Evolutionary conservation across 352 stramenopile species (phyloP).

Genomic region (Globisporangium abappressorium): DNA sequence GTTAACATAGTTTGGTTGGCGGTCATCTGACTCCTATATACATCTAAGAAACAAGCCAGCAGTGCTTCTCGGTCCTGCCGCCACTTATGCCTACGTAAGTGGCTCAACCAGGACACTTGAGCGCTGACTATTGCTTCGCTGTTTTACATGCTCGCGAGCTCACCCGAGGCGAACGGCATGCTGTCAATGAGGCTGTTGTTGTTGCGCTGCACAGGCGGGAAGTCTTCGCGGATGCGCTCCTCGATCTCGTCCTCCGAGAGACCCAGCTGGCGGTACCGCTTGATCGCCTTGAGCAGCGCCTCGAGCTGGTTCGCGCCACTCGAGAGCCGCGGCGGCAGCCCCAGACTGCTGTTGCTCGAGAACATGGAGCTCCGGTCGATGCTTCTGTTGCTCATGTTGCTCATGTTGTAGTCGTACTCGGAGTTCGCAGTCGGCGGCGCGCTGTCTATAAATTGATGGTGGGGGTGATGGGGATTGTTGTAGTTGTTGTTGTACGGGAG

Average conservation of each 20-base stretch:
- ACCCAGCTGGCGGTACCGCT: constrained; percentile 54
- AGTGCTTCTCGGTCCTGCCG: neutral
- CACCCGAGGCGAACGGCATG: constrained; percentile 2
- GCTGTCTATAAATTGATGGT: constrained; percentile 4
- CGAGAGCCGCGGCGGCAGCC: constrained; percentile 51
- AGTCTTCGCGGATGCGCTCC: constrained; percentile 55
- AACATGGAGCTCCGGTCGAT: constrained; percentile 44
- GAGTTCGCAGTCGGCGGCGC: neutral
- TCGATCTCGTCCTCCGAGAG: constrained; percentile 69
- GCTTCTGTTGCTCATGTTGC: neutral
- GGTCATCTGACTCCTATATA: neutral
- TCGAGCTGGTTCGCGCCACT: constrained; percentile 63
- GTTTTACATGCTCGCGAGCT: constrained; percentile 18
- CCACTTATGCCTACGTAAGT: constrained; percentile 16
- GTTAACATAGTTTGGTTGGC: neutral
- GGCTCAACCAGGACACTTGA: neutral
- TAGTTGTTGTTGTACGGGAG: neutral
- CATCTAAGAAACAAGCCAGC: neutral
- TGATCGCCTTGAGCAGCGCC: constrained; percentile 54
- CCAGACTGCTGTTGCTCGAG: constrained; percentile 52
- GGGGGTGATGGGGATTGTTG: neutral
- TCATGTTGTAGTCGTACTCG: constrained; percentile 4
- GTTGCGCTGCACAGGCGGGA: constrained; percentile 46
- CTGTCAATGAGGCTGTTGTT: constrained; percentile 19
- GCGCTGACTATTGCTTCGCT: neutral